phyloP scores from a whole-genome alignment of 2,329 filamentous ascomycete genomes.

The Ophiostoma angusticollis region DNA sequence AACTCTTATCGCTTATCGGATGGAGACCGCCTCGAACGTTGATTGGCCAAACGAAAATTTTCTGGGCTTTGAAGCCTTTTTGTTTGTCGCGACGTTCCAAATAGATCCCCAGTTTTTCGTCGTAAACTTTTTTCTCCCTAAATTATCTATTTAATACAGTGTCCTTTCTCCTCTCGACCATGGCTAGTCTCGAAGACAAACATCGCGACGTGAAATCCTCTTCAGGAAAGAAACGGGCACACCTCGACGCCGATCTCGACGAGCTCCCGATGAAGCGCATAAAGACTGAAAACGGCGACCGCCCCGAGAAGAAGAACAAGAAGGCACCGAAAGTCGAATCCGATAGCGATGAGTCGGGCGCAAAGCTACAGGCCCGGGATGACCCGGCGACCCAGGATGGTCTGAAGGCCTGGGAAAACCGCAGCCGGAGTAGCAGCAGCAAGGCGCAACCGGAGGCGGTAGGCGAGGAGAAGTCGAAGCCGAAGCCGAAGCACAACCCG shows the following conservation, averaged over 20 bases:
- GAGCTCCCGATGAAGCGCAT: slow-evolving; percentile 20
- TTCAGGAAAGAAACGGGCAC: slow-evolving; percentile 3
- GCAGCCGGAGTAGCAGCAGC: too few relatives aligned
- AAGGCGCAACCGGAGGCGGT: background rate
- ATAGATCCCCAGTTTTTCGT: slow-evolving; percentile 8
- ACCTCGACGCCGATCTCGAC: slow-evolving; percentile 14
- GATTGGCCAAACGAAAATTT: background rate
- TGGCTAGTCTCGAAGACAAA: slow-evolving; percentile 5
- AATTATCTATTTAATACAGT: slow-evolving; percentile 5
- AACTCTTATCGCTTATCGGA: too few relatives aligned
- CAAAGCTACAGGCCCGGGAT: background rate
- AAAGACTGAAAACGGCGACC: slow-evolving; percentile 15
- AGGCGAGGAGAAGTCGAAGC: background rate
- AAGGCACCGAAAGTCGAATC: slow-evolving; percentile 7
- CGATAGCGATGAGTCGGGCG: slow-evolving; percentile 6
- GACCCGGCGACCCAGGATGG: too few relatives aligned
- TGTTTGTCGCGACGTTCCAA: background rate
- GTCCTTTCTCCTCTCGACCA: slow-evolving; percentile 2
- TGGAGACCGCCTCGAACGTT: too few relatives aligned
- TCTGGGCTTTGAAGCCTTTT: slow-evolving; percentile 6
- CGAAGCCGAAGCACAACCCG: slow-evolving; percentile 48
- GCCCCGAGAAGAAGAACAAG: slow-evolving; percentile 6
- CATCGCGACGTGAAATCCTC: background rate
- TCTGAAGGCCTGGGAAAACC: too few relatives aligned
- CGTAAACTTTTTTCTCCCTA: slow-evolving; percentile 2